Evolutionary conservation across 78 protist genomes (phyloP), one percentile per base, ranked within the genome.

Genomic region (Dictyostelium firmibasis): DNA sequence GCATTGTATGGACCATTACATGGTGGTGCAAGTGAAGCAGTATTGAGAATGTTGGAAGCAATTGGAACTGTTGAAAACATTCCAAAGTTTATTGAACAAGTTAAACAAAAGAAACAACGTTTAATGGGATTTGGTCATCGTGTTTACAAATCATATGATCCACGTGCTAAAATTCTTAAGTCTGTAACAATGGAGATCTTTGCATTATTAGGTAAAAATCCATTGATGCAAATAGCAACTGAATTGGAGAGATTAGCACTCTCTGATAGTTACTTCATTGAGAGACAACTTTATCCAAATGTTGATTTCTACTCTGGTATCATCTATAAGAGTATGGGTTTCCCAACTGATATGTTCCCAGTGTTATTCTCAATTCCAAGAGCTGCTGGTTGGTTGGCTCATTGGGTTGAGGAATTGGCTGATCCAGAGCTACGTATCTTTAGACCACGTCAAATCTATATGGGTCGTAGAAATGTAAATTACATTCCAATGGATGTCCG

Each of bases 111-210:
- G 76, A 92, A 86, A 89, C 29, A 75, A 76, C 41, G 35, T 67
- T 85, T 97, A n/a, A 93, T 95, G 97, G 98, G 98, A 9, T 97
- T 97, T 64, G 98, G 98, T 20, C 98, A 97, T 84, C 89, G 98
- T 43, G 97, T 97, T 25, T 97, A 97, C 96, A 93, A 94, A 67
- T 85, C 86, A 35, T 93, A 94, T 78, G 98, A 97, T 50, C 98
- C 98, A 36, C 93, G 98, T 44, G 97, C 98, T 23, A 96, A 86
- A 41, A 96, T 97, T 29, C 25, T 96, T 14, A 47, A 81, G 57
- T 8, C 14, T 5, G 83, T 79, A 2, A 78, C 96, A 25, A 4
- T 91, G n/a, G 97, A 91, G 44, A 92, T 91, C 27, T 83, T 81
- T 50, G 72, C 93, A 9, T 9, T 82, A 14, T n/a, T 67, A 0